These are phyloP conservation scores for Auriscalpium vulgare DNA, from an alignment of 768 basidiomycete species.

Conservation along the genomic window DNA sequence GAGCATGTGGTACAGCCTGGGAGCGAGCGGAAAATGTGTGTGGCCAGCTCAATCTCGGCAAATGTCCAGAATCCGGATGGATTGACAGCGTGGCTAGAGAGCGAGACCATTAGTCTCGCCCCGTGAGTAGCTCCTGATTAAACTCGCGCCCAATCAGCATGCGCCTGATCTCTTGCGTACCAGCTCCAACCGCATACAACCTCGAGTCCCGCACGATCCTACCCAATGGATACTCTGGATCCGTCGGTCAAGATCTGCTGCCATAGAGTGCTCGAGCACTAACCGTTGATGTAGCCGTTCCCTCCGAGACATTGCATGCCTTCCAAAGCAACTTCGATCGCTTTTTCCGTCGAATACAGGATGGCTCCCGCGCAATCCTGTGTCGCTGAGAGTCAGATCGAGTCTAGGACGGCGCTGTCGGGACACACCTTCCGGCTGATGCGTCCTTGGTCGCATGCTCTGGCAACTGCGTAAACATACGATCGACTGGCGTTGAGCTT, in stretches of 20 bases:
- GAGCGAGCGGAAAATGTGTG: too few species aligned
- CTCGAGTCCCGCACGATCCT: slow-evolving; percentile 82
- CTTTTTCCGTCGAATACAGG: slow-evolving; percentile 85
- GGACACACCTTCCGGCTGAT: slow-evolving; percentile 66
- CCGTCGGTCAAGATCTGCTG: neutral
- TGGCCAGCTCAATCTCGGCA: neutral
- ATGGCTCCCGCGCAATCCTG: slow-evolving; percentile 96
- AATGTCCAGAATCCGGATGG: neutral
- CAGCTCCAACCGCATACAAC: slow-evolving; percentile 92
- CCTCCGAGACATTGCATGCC: slow-evolving; percentile 93
- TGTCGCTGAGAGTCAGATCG: too few species aligned
- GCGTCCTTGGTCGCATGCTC: slow-evolving; percentile 76
- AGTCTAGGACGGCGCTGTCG: neutral
- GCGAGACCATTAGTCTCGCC: neutral
- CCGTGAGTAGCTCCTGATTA: slow-evolving; percentile 50
- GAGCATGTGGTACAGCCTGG: neutral
- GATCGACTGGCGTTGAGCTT: slow-evolving; percentile 81
- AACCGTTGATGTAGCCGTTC: slow-evolving; percentile 93
- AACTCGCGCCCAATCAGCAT: slow-evolving; percentile 95
- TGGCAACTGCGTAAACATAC: slow-evolving; percentile 89
- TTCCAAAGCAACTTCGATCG: slow-evolving; percentile 85
- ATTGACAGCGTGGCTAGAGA: neutral
- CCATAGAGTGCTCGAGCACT: neutral
- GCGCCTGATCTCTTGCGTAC: slow-evolving; percentile 89
- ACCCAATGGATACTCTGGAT: slow-evolving; percentile 82